Conservation (phyloP, 257 asterid species). For the Solanum pimpinellifolium region DNA sequence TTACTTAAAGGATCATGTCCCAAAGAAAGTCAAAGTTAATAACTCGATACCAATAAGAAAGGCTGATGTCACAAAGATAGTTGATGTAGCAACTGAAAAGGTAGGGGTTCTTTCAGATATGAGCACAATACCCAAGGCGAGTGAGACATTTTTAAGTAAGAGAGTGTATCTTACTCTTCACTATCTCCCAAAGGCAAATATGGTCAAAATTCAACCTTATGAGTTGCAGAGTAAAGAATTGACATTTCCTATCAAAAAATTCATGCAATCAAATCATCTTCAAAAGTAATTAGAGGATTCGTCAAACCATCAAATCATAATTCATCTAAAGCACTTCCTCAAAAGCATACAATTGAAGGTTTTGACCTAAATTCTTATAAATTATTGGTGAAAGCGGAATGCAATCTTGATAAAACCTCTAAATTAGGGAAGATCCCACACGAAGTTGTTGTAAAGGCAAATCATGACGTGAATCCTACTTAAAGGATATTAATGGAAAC, state of each 20-base stretch:
- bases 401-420: too few species aligned
- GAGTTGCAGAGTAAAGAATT: background rate
- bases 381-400: too few species aligned
- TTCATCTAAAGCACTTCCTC: background rate
- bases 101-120: background rate
- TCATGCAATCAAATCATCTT: background rate
- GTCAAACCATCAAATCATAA: background rate
- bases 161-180: background rate
- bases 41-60: background rate
- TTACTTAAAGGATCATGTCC: background rate
- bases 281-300: background rate
- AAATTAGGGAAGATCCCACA: too few species aligned
- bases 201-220: background rate
- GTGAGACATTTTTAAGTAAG: background rate
- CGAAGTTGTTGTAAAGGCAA: background rate
- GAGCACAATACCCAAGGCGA: background rate
- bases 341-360: too few species aligned
- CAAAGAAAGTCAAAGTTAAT: background rate
- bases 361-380: background rate
- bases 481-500: background rate
- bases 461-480: background rate
- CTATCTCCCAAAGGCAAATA: background rate
- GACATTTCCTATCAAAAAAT: background rate
- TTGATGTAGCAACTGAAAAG: background rate
- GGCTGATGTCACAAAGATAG: fast-evolving